A percentile compares a stretch with the other conserved stretches of the same genome.
Evolutionary conservation across 306 rosid genomes (phyloP).

Genomic region (Prinsepia uniflora): DNA sequence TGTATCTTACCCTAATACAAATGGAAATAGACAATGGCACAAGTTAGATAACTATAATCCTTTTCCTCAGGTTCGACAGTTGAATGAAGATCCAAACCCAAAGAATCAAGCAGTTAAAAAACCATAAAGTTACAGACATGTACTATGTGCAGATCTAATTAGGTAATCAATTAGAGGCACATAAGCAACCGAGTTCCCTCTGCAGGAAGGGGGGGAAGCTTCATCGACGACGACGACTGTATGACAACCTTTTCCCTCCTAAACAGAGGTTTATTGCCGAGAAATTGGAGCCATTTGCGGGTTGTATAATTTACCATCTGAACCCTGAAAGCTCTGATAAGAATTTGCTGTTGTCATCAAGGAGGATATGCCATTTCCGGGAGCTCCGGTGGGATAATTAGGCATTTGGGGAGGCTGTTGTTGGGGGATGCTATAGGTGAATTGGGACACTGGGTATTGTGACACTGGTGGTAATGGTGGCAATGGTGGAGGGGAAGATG

Average conservation of each 20-base stretch:
- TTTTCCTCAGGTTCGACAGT: constrained; percentile 23
- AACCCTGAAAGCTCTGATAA: constrained; percentile 77
- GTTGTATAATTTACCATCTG: constrained; percentile 79
- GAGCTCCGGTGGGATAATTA: constrained; percentile 50
- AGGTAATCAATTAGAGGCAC: constrained; percentile 39
- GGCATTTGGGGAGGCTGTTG: constrained; percentile 46
- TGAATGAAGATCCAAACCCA: constrained; percentile 23
- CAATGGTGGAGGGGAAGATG: constrained; percentile 79
- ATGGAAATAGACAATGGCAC: not conserved
- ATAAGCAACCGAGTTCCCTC: constrained; percentile 26
- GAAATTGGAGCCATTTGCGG: constrained; percentile 79
- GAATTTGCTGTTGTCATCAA: constrained; percentile 48
- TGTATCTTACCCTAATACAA: not conserved
- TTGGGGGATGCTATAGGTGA: constrained; percentile 54
- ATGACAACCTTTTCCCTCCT: constrained; percentile 16
- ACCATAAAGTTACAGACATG: constrained; percentile 35
- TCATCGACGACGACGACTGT: not conserved
- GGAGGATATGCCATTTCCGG: constrained; percentile 47
- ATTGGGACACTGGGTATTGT: constrained; percentile 67
- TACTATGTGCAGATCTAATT: constrained; percentile 59
- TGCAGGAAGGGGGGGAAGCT: constrained; percentile 16
- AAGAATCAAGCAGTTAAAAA: constrained; percentile 27
- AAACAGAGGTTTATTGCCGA: constrained; percentile 49
- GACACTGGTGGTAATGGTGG: constrained; percentile 82
- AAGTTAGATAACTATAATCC: not conserved